These are phyloP conservation scores for Paramecium biaurelia DNA, from an alignment of 73 alveolate species.

Conservation along the genomic window DNA sequence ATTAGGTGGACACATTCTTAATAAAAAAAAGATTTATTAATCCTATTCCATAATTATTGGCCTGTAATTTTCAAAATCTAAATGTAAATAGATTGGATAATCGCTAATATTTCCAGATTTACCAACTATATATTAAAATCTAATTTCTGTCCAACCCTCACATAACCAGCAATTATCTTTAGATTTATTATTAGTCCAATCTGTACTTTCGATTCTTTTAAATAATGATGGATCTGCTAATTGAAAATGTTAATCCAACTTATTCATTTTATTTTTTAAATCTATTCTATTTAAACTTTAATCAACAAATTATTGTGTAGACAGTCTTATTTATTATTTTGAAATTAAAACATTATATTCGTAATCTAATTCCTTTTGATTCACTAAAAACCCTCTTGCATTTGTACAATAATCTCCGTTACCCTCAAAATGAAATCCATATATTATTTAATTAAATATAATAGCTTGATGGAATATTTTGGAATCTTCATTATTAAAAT, in stretches of 20 bases:
- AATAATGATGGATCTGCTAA: background rate
- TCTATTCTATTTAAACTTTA: background rate
- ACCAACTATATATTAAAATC: conserved; percentile 46
- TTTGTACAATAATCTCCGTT: conserved; percentile 25
- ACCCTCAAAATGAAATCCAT: conserved; percentile 61
- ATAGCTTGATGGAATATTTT: conserved; percentile 4
- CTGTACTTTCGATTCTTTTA: background rate
- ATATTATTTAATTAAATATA: background rate
- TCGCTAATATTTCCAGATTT: background rate
- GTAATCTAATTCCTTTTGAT: background rate
- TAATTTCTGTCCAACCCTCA: conserved; percentile 62
- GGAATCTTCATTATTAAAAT: conserved; percentile 49
- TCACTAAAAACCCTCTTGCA: conserved; percentile 58
- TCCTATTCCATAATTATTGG: conserved; percentile 51
- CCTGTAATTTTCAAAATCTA: conserved; percentile 62
- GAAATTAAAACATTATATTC: background rate
- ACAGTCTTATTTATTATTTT: background rate
- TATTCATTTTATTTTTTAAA: conserved; percentile 15
- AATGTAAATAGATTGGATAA: conserved; percentile 57
- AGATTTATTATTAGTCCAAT: conserved; percentile 15
- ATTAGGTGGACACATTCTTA: conserved; percentile 65
- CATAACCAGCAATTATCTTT: conserved; percentile 63
- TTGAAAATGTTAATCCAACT: conserved; percentile 14
- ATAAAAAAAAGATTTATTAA: background rate
- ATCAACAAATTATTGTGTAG: background rate